A percentile compares a stretch with the other conserved stretches of the same genome.
phyloP scores from a whole-genome alignment of 2,329 filamentous ascomycete species.

The Coniella lustricola region DNA sequence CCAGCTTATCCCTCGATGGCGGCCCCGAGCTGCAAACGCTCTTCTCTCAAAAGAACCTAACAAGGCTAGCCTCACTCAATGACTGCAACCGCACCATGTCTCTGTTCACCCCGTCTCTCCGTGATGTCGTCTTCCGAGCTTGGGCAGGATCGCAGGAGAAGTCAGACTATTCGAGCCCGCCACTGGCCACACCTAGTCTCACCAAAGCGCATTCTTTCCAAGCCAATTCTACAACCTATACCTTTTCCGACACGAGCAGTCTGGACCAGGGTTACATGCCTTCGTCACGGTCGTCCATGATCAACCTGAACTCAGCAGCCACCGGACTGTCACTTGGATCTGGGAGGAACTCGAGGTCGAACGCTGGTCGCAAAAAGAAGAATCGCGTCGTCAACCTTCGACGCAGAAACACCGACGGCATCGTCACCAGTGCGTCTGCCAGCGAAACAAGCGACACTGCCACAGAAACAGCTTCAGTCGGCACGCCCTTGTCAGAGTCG shows the following conservation, averaged over 20 bases:
- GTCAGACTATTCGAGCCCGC: constrained; percentile 49
- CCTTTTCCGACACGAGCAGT: constrained; percentile 66
- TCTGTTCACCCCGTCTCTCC: constrained; percentile 83
- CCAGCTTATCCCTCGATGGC: constrained; percentile 70
- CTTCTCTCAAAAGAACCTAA: constrained; percentile 91
- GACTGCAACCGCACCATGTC: constrained; percentile 88
- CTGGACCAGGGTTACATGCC: constrained; percentile 54
- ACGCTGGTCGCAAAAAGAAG: constrained; percentile 69
- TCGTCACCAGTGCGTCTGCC: constrained; percentile 32
- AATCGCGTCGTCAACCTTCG: constrained; percentile 75
- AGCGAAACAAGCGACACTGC: constrained; percentile 40
- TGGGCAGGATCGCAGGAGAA: constrained; percentile 77
- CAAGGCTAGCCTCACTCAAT: constrained; percentile 73
- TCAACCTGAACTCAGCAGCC: constrained; percentile 53
- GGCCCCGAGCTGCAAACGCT: constrained; percentile 77
- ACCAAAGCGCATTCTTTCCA: constrained; percentile 58
- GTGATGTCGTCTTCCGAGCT: constrained; percentile 83
- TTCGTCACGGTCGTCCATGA: constrained; percentile 58
- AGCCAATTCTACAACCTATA: constrained; percentile 56
- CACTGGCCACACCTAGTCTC: constrained; percentile 44
- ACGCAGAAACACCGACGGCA: constrained; percentile 46
- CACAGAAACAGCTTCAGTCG: constrained; percentile 49
- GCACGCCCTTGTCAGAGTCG: constrained; percentile 55
- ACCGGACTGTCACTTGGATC: constrained; percentile 58
- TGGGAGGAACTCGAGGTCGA: constrained; percentile 50